Percentiles rank a stretch among this genome's conserved stretches.
Evolutionary conservation across 768 basidiomycete species (phyloP).

Genomic region (Mycena rosella): DNA sequence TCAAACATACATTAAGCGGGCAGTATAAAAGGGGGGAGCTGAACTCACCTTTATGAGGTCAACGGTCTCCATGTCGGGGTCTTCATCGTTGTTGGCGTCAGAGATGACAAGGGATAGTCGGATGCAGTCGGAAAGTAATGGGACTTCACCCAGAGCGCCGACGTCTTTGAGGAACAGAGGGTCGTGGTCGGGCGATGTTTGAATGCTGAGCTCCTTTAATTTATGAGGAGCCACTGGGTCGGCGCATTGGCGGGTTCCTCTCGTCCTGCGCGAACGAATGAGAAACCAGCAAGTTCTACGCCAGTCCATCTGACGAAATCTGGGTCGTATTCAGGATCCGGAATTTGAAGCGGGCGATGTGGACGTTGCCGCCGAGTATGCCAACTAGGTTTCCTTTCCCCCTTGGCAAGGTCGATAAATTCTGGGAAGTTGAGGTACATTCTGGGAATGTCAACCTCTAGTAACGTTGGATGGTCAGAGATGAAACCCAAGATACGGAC

Average conservation of each 20-base stretch:
- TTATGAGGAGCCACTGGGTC: not conserved
- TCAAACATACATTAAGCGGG: not conserved
- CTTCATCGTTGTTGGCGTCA: not conserved
- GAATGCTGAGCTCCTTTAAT: constrained; percentile 1
- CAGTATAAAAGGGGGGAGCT: not conserved
- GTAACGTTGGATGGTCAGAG: constrained; percentile 3
- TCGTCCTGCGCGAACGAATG: not conserved
- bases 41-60: not conserved
- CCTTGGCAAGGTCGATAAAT: constrained; percentile 6
- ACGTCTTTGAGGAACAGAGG: not conserved
- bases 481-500: constrained; percentile 6
- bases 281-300: not conserved
- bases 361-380: too few relatives aligned
- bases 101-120: constrained; percentile 11
- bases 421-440: not conserved
- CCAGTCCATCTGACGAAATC: constrained; percentile 3
- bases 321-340: not conserved
- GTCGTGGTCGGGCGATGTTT: not conserved
- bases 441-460: constrained; percentile 2
- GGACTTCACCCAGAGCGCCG: constrained; percentile 6
- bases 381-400: not conserved
- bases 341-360: too few relatives aligned
- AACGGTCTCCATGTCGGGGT: not conserved
- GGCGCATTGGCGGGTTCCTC: not conserved
- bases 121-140: constrained; percentile 10